Conservation (phyloP, 495 filamentous ascomycete species). For the Penicillium coprophilum region DNA sequence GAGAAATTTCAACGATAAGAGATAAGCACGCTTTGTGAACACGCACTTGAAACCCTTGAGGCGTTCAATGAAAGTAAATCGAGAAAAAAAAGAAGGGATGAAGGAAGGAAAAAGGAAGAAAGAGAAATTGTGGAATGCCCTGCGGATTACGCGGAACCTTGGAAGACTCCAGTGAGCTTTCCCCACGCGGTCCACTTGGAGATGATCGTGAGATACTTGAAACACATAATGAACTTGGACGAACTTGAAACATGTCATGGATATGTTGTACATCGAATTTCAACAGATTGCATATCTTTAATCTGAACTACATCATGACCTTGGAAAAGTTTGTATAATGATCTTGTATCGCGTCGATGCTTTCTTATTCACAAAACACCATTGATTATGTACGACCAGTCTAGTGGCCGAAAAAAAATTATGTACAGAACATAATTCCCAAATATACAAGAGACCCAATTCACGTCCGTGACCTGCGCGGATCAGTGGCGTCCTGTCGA, state of each 20-base stretch:
- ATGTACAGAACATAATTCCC: conserved; percentile 16
- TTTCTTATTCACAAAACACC: conserved; percentile 1
- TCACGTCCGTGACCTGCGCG: conserved; percentile 65
- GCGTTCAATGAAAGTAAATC: background rate
- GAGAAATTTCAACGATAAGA: conserved; percentile 5
- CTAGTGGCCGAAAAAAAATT: conserved; percentile 8
- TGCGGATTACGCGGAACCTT: conserved; percentile 27
- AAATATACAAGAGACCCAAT: conserved; percentile 8
- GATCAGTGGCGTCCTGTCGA: conserved; percentile 79
- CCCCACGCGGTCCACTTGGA: conserved; percentile 19
- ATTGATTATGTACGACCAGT: conserved; percentile 15
- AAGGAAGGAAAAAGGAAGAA: background rate
- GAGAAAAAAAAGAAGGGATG: background rate
- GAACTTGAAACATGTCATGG: background rate
- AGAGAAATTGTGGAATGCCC: conserved; percentile 10
- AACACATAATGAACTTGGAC: background rate
- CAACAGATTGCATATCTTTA: no score
- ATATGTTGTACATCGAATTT: no score
- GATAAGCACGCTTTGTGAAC: conserved; percentile 16
- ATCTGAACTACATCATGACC: no score
- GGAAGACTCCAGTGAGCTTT: conserved; percentile 20
- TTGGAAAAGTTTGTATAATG: background rate
- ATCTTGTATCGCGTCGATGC: background rate
- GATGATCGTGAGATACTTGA: background rate
- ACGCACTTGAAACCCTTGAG: background rate